Evolutionary conservation across 495 filamentous ascomycete genomes (phyloP).

Genomic region (Podospora bellae-mahoneyi): DNA sequence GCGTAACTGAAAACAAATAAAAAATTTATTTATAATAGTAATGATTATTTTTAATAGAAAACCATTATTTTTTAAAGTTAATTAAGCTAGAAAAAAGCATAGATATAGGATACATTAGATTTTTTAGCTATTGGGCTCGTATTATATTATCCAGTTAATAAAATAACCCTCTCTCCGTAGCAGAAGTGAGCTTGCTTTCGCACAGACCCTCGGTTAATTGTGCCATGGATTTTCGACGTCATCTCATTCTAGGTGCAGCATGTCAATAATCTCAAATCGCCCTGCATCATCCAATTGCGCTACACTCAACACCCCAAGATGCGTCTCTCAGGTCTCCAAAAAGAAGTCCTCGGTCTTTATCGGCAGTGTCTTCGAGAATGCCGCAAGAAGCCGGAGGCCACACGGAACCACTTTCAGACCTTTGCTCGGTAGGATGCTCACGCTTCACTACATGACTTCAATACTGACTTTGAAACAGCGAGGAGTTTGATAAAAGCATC

Average conservation of each 20-base stretch:
- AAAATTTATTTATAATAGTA: no score
- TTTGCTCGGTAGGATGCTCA: conserved; percentile 36
- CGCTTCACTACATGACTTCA: background rate
- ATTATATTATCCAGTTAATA: no score
- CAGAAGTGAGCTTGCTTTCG: no score
- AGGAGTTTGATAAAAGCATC: conserved; percentile 72
- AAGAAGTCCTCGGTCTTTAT: conserved; percentile 82
- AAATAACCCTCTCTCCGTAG: no score
- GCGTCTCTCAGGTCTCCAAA: conserved; percentile 84
- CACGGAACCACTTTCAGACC: conserved; percentile 39
- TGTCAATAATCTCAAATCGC: no score
- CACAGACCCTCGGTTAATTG: background rate
- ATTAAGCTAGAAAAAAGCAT: no score
- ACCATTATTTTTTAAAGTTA: no score
- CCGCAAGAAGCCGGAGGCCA: conserved; percentile 67
- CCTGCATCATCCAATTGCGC: background rate
- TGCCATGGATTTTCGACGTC: background rate
- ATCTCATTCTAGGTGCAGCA: background rate
- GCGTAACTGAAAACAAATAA: no score
- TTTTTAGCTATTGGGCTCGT: no score
- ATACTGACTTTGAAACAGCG: conserved; percentile 42
- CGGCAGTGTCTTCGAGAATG: conserved; percentile 77
- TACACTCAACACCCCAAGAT: conserved; percentile 28
- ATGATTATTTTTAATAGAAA: no score
- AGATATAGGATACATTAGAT: no score